Conservation (phyloP, 768 basidiomycete species). For the Polyporus arcularius region DNA sequence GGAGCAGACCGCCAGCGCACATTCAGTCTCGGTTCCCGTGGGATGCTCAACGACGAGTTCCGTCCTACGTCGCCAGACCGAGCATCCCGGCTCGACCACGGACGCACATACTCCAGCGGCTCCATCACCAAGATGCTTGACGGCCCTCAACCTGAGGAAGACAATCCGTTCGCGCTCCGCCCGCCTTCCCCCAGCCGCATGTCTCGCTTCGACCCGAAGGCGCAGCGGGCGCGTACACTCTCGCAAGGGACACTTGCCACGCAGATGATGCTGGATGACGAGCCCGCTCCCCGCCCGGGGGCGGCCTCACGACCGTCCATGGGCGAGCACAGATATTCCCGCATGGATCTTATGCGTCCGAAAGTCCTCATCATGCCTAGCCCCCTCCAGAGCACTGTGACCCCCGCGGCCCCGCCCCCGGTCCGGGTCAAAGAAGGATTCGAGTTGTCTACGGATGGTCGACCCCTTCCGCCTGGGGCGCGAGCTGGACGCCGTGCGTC, state of each 20-base stretch:
- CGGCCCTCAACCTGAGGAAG: constrained; percentile 18
- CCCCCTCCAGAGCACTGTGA: constrained; percentile 63
- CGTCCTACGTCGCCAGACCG: constrained; percentile 33
- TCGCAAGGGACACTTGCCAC: constrained; percentile 64
- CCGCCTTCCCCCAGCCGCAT: constrained; percentile 40
- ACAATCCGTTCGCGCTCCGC: constrained; percentile 36
- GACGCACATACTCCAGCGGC: constrained; percentile 37
- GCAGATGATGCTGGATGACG: constrained; percentile 51
- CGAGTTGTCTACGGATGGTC: constrained; percentile 64
- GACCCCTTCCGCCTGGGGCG: constrained; percentile 77
- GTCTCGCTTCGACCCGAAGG: constrained; percentile 48
- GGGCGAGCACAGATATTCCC: constrained; percentile 66
- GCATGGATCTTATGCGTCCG: constrained; percentile 79
- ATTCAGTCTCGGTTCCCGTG: constrained; percentile 51
- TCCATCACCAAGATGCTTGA: constrained; percentile 49
- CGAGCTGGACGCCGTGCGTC: constrained; percentile 57
- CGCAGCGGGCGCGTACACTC: constrained; percentile 36
- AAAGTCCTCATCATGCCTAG: constrained; percentile 96
- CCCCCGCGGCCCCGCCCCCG: constrained; percentile 23
- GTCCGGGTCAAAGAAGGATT: constrained; percentile 56
- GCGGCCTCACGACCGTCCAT: constrained; percentile 20
- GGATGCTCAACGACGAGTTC: constrained; percentile 40
- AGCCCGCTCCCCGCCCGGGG: constrained; percentile 34
- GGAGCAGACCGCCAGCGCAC: constrained; percentile 41
- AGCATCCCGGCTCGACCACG: constrained; percentile 47